These are phyloP conservation scores for Toxoplasma gondii DNA, from an alignment of 169 alveolate genomes.

Conservation along the genomic window DNA sequence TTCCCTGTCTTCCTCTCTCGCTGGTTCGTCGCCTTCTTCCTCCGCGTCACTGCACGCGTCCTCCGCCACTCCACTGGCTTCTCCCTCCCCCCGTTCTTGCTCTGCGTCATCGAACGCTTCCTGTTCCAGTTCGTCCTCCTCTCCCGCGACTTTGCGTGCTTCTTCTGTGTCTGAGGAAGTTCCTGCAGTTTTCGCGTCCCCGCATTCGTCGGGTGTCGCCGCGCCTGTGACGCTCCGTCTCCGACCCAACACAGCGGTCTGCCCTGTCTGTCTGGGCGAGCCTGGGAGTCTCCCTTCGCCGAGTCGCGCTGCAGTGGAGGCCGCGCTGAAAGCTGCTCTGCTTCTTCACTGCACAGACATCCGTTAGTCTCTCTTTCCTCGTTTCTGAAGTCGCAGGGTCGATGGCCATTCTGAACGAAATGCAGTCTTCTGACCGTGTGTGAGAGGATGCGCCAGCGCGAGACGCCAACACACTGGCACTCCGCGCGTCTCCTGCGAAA, in stretches of 20 bases:
- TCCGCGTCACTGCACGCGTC: background rate
- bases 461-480: background rate
- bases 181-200: background rate
- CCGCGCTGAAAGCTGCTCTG: slow-evolving; percentile 50
- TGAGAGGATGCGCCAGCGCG: background rate
- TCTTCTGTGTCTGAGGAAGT: background rate
- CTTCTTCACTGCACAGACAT: slow-evolving; percentile 35
- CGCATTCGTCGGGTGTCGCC: background rate
- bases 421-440: background rate
- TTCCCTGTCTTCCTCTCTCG: background rate
- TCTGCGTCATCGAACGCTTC: background rate
- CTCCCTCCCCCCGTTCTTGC: background rate
- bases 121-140: background rate
- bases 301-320: slow-evolving; percentile 23
- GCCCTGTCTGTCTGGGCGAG: slow-evolving; percentile 66
- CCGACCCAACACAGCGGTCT: slow-evolving; percentile 23
- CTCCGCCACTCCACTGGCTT: background rate
- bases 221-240: background rate
- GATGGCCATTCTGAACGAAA: background rate
- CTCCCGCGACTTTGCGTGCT: background rate
- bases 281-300: slow-evolving; percentile 59
- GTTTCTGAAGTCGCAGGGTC: background rate
- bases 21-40: background rate
- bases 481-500: background rate
- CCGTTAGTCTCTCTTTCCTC: background rate